These are phyloP conservation scores for Picochlorum costavermella DNA, from an alignment of 139 green algal genomes.

Conservation along the genomic window DNA sequence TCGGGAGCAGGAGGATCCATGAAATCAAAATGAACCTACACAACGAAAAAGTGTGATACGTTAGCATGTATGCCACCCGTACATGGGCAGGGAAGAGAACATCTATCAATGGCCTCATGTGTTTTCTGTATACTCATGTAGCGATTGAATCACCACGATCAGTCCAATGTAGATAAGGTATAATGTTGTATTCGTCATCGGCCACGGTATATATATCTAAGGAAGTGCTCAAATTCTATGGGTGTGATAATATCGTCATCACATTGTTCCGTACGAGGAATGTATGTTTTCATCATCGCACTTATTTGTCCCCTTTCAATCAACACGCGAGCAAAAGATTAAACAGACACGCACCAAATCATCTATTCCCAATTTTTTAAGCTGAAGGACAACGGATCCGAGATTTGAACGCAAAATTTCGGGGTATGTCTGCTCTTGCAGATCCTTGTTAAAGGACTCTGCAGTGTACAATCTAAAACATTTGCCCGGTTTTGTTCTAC, in stretches of 20 bases:
- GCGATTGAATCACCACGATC: slow-evolving; percentile 19
- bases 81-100: slow-evolving; percentile 16
- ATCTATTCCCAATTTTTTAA: slow-evolving; percentile 99
- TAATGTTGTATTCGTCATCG: slow-evolving; percentile 26
- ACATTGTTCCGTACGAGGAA: slow-evolving; percentile 61
- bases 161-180: slow-evolving; percentile 54
- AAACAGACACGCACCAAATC: slow-evolving; percentile 73
- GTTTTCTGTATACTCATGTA: slow-evolving; percentile 32
- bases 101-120: slow-evolving; percentile 11
- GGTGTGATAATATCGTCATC: slow-evolving; percentile 36
- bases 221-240: slow-evolving; percentile 58
- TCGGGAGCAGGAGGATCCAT: slow-evolving; percentile 98
- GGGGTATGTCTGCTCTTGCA: slow-evolving; percentile 99
- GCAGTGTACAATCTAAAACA: slow-evolving; percentile 99
- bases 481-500: slow-evolving; percentile 94
- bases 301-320: slow-evolving; percentile 23
- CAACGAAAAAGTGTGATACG: not conserved
- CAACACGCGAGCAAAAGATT: not conserved
- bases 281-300: slow-evolving; percentile 32
- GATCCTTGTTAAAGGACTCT: slow-evolving; percentile 86
- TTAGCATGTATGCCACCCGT: not conserved
- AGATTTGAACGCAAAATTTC: slow-evolving; percentile 99
- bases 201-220: slow-evolving; percentile 8
- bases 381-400: slow-evolving; percentile 90
- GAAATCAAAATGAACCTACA: slow-evolving; percentile 98